A percentile compares a stretch with the other conserved stretches of the same genome.
These are phyloP conservation scores for Fusarium sp. DNA, from an alignment of 2,329 filamentous ascomycete genomes.

Conservation along the genomic window DNA sequence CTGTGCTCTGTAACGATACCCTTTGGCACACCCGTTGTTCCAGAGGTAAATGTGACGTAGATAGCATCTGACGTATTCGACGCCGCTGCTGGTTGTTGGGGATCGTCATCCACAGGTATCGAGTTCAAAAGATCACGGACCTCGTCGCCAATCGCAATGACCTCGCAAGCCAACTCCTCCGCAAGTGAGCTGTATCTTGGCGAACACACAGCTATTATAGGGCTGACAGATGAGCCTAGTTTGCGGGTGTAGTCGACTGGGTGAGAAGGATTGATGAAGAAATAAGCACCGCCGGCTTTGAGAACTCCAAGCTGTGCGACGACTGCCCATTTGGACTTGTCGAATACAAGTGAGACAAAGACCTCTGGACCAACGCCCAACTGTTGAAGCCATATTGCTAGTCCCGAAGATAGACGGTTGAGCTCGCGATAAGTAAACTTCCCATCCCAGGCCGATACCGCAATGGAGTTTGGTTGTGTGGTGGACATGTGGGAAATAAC, in stretches of 20 bases:
- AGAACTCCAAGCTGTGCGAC: slow-evolving; percentile 3
- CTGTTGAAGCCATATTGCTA: slow-evolving; percentile 3
- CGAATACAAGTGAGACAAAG: slow-evolving; percentile 5
- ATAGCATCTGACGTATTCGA: not conserved
- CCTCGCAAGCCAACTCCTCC: not conserved
- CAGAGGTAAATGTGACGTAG: slow-evolving; percentile 6
- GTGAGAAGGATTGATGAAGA: slow-evolving; percentile 12
- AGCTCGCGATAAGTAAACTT: not conserved
- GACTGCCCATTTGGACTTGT: slow-evolving; percentile 14
- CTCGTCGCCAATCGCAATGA: not conserved
- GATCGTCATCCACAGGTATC: not conserved
- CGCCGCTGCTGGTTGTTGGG: not conserved
- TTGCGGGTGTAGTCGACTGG: not conserved
- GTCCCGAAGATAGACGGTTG: slow-evolving; percentile 1
- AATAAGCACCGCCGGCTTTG: slow-evolving; percentile 2
- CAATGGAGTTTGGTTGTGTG: not conserved
- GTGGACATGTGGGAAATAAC: not conserved
- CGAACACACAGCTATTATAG: not conserved
- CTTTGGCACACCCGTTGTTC: slow-evolving; percentile 1
- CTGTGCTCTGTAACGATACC: slow-evolving; percentile 2
- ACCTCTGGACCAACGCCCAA: slow-evolving; percentile 9
- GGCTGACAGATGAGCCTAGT: not conserved
- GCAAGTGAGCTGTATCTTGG: not conserved
- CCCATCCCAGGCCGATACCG: slow-evolving; percentile 9
- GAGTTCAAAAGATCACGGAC: not conserved